Evolutionary conservation across 495 filamentous ascomycete genomes (phyloP).

Genomic region (Neurospora tetrasperma): DNA sequence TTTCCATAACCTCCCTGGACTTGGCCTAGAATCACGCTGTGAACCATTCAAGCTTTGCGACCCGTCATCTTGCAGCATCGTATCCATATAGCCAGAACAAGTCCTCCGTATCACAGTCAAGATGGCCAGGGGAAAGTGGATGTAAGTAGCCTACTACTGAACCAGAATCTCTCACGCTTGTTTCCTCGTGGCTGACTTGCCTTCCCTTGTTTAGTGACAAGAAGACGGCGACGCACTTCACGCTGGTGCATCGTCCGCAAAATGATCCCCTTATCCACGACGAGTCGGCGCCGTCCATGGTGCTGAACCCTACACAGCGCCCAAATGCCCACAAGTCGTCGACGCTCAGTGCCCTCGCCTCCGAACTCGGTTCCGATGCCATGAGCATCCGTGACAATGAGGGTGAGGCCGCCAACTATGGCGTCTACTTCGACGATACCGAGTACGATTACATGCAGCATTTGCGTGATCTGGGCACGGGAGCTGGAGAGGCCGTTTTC

Average conservation of each 20-base stretch:
- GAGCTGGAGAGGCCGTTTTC: conserved; percentile 56
- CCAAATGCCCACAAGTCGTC: conserved; percentile 37
- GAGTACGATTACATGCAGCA: conserved; percentile 99
- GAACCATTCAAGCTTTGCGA: background rate
- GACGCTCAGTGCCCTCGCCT: conserved; percentile 61
- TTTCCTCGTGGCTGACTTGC: conserved; percentile 6
- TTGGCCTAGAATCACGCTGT: background rate
- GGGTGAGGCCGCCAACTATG: conserved; percentile 89
- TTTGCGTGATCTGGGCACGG: conserved; percentile 65
- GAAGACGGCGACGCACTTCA: conserved; percentile 83
- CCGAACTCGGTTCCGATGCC: conserved; percentile 58
- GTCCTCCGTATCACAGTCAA: conserved; percentile 17
- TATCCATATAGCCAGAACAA: background rate
- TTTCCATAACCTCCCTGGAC: background rate
- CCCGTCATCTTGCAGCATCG: background rate
- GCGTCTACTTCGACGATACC: conserved; percentile 78
- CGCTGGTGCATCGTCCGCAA: conserved; percentile 89
- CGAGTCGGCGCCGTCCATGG: conserved; percentile 65
- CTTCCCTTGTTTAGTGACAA: conserved; percentile 57
- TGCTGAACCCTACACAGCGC: conserved; percentile 50
- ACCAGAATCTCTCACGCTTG: background rate
- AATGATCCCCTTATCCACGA: conserved; percentile 95
- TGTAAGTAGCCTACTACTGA: conserved; percentile 48
- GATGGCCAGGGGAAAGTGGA: conserved; percentile 83
- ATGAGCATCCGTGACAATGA: conserved; percentile 68